phyloP scores from a whole-genome alignment of 208 protist genomes.

The Trypanosomatidae sp. region DNA sequence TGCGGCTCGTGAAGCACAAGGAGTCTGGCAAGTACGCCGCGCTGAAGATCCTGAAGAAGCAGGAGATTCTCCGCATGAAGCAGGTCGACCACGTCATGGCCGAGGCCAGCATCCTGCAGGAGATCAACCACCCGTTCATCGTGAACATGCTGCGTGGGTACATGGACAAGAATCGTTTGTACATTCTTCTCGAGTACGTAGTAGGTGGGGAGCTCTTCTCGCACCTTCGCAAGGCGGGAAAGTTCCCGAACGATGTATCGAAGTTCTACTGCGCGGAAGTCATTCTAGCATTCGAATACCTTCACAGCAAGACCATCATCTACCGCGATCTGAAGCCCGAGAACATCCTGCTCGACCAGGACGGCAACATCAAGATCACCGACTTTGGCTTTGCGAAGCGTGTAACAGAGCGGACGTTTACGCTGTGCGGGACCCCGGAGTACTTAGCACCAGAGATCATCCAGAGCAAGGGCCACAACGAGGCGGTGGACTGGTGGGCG shows the following conservation, averaged over 20 bases:
- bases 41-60: constrained; percentile 92
- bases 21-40: constrained; percentile 79
- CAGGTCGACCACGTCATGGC: constrained; percentile 92
- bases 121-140: constrained; percentile 95
- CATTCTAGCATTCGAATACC: constrained; percentile 80
- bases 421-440: constrained; percentile 82
- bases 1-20: constrained; percentile 92
- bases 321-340: constrained; percentile 92
- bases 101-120: constrained; percentile 94
- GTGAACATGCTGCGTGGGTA: constrained; percentile 96
- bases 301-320: constrained; percentile 81
- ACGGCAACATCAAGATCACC: constrained; percentile 89
- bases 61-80: constrained; percentile 90
- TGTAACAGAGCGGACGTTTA: constrained; percentile 80
- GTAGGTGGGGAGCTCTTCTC: constrained; percentile 93
- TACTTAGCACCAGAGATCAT: constrained; percentile 90
- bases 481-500: constrained; percentile 91
- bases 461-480: constrained; percentile 82
- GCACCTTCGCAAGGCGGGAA: constrained; percentile 87
- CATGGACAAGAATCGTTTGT: constrained; percentile 94
- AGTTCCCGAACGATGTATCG: constrained; percentile 91
- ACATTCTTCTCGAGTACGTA: constrained; percentile 95
- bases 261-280: constrained; percentile 95
- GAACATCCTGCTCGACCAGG: constrained; percentile 81
- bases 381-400: constrained; percentile 91